Percentiles rank a stretch among this genome's conserved stretches.
phyloP scores from a whole-genome alignment of 805 yeast genomes.

The Wickerhamiella qilinensis region DNA sequence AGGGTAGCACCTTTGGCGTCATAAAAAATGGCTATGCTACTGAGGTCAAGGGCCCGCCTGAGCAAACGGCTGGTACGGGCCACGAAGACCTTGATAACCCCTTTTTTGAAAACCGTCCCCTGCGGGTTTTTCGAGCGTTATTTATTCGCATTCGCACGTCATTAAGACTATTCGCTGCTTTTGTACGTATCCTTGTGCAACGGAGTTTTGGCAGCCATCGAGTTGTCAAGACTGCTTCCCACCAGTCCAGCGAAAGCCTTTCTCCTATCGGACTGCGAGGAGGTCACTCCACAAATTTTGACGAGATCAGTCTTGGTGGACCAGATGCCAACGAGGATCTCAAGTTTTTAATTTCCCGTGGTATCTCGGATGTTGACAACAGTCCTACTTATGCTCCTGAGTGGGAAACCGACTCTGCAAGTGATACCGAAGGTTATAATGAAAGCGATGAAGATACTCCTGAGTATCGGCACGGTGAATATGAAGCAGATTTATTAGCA shows the following conservation, averaged over 20 bases:
- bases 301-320: neutral
- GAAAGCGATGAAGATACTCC: neutral
- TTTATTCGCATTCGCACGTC: neutral
- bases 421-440: neutral
- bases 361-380: constrained; percentile 1
- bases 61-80: neutral
- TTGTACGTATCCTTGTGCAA: neutral
- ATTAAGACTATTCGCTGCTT: neutral
- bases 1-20: too few species aligned
- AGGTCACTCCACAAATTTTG: neutral
- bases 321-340: constrained; percentile 1
- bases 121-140: neutral
- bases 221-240: neutral
- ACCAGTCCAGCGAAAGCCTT: too few species aligned
- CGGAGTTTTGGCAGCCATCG: neutral
- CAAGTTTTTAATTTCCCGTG: neutral
- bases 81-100: neutral
- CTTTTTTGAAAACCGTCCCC: neutral
- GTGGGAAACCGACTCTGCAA: neutral
- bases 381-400: constrained; percentile 2
- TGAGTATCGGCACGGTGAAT: neutral
- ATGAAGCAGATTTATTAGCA: too few species aligned
- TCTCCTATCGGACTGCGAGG: too few species aligned
- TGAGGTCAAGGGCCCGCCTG: neutral
- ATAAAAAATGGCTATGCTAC: neutral